Percentiles rank a stretch among this genome's conserved stretches.
Conservation (phyloP, 2,329 filamentous ascomycete genomes). For the Cercospora janseana region DNA sequence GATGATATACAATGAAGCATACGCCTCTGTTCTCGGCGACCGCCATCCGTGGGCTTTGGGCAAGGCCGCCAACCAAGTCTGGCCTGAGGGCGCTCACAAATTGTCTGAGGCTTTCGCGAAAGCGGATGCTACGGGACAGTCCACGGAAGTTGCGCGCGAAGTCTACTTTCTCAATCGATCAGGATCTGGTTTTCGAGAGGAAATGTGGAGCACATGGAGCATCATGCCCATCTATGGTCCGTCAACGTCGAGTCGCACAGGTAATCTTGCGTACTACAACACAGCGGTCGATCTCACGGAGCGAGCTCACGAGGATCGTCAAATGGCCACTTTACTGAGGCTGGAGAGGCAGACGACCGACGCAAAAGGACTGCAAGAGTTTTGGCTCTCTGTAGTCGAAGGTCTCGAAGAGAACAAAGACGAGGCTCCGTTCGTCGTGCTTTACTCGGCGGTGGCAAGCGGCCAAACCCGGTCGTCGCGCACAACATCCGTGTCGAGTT, state of each 20-base stretch:
- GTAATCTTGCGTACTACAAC: conserved; percentile 21
- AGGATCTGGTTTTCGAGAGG: conserved; percentile 20
- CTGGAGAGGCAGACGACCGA: conserved; percentile 19
- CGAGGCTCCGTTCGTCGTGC: conserved; percentile 25
- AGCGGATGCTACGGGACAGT: conserved; percentile 21
- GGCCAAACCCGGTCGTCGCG: not conserved
- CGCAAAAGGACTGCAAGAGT: conserved; percentile 20
- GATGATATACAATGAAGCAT: conserved; percentile 41
- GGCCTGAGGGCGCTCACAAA: conserved; percentile 13
- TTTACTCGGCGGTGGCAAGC: conserved; percentile 17
- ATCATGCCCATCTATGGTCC: conserved; percentile 19
- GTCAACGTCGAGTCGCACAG: conserved; percentile 12
- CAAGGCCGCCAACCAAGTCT: conserved; percentile 21
- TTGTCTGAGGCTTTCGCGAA: conserved; percentile 15
- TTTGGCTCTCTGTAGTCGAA: conserved; percentile 20
- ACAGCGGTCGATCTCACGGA: conserved; percentile 22
- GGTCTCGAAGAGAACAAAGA: conserved; percentile 20
- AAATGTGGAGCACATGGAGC: conserved; percentile 23
- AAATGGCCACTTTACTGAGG: conserved; percentile 20
- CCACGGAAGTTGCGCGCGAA: conserved; percentile 12
- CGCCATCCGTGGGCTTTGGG: conserved; percentile 31
- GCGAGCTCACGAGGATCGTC: conserved; percentile 22
- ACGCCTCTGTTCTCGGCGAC: conserved; percentile 34
- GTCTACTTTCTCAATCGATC: conserved; percentile 18
- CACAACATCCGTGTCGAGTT: conserved; percentile 6